A percentile compares a stretch with the other conserved stretches of the same genome.
Conservation (phyloP, 495 filamentous ascomycete species). For the Trichoderma asperelloides region DNA sequence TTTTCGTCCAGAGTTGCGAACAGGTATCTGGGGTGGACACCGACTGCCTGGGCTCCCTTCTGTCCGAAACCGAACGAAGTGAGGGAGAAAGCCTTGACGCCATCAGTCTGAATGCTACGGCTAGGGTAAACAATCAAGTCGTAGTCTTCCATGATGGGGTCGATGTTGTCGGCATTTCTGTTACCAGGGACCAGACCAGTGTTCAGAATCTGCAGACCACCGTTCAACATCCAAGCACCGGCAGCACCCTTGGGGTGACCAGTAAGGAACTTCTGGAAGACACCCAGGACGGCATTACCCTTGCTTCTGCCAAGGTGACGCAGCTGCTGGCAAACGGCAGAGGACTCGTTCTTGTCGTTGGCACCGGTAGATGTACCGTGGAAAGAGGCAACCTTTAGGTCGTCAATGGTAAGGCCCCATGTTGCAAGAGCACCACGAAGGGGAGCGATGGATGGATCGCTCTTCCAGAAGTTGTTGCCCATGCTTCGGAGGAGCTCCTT, state of each 20-base stretch:
- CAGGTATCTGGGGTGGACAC: slow-evolving; percentile 92
- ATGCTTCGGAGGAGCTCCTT: slow-evolving; percentile 83
- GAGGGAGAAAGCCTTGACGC: slow-evolving; percentile 94
- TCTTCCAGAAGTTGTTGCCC: slow-evolving; percentile 98
- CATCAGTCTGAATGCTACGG: slow-evolving; percentile 92
- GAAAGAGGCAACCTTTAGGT: slow-evolving; percentile 91
- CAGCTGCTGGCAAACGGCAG: slow-evolving; percentile 94
- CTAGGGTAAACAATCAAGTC: slow-evolving; percentile 97
- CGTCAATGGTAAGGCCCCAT: slow-evolving; percentile 96
- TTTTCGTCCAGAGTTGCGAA: slow-evolving; percentile 87
- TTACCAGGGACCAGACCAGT: slow-evolving; percentile 91
- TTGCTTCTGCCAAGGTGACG: slow-evolving; percentile 88
- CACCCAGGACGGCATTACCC: slow-evolving; percentile 91
- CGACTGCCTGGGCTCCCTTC: slow-evolving; percentile 95
- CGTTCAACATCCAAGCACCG: slow-evolving; percentile 99
- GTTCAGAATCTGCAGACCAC: slow-evolving; percentile 89
- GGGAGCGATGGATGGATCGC: slow-evolving; percentile 85
- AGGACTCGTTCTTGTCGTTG: slow-evolving; percentile 99
- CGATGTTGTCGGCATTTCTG: slow-evolving; percentile 95
- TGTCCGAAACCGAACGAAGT: slow-evolving; percentile 99
- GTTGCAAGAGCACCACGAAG: slow-evolving; percentile 90
- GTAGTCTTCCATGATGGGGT: slow-evolving; percentile 91
- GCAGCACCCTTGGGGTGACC: slow-evolving; percentile 99
- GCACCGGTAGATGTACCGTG: slow-evolving; percentile 97
- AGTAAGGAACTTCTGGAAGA: slow-evolving; percentile 99